These are phyloP conservation scores for Rhodotorula toruloides DNA, from an alignment of 768 basidiomycete species.

Conservation along the genomic window DNA sequence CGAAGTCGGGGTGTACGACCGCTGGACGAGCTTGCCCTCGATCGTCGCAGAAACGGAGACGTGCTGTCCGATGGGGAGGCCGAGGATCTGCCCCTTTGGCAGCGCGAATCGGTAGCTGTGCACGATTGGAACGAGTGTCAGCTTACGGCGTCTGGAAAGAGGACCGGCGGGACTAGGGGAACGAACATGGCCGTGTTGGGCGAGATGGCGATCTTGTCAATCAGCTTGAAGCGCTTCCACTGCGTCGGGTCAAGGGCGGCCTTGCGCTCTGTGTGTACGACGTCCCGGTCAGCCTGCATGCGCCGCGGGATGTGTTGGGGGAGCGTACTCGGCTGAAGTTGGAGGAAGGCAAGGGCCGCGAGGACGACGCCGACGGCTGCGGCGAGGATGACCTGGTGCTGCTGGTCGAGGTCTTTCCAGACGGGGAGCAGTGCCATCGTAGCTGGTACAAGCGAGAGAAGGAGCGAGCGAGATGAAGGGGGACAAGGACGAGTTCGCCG, in stretches of 20 bases:
- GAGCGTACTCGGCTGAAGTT: background rate
- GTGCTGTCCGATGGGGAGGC: constrained; percentile 94
- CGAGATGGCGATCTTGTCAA: constrained; percentile 74
- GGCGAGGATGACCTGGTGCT: constrained; percentile 21
- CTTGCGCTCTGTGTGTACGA: constrained; percentile 54
- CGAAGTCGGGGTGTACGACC: constrained; percentile 93
- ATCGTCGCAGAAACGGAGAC: constrained; percentile 86
- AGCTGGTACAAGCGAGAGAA: no score
- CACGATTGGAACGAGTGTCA: background rate
- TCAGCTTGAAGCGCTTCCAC: constrained; percentile 78
- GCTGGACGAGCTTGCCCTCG: constrained; percentile 78
- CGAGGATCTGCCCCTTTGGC: constrained; percentile 70
- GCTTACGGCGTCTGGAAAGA: background rate
- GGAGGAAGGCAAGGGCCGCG: constrained; percentile 12
- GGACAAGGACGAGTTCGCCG: background rate
- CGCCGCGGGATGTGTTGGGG: background rate
- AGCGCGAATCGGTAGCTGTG: constrained; percentile 85
- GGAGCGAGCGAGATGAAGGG: background rate
- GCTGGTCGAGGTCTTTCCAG: constrained; percentile 14
- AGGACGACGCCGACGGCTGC: constrained; percentile 20
- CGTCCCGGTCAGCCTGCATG: background rate
- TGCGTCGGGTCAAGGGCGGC: constrained; percentile 66
- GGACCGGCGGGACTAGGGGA: background rate
- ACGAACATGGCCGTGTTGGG: constrained; percentile 91
- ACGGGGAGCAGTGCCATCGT: background rate